Base-by-base conservation (phyloP, 2,329 filamentous ascomycete genomes). In the Trichothecium roseum region DNA sequence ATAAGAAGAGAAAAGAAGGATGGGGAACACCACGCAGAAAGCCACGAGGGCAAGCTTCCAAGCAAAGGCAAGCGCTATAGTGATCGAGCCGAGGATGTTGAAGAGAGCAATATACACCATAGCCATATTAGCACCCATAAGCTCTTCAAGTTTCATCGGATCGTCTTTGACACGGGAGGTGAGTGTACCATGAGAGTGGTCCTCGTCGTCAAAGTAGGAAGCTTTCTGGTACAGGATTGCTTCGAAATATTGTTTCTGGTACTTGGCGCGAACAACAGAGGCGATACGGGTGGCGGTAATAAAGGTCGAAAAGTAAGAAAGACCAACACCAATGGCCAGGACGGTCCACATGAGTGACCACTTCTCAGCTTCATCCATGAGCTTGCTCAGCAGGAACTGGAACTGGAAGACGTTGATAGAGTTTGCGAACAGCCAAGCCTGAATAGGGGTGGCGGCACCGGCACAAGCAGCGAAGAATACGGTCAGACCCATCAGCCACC, bases 41-140 rank as follows among this genome's bases (percentile, higher is more conserved):
- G 73, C 69, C 0, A 88, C 77, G 0, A 86, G 58, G 0, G 78
- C 74, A 8, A 89, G 64, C 52, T 86, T 88, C 84, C 84, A 88
- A 2, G 80, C 79, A 50, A 81, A 85, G 4, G 69, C 63, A 46
- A 84, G 86, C 1, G 79, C 68, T 35, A 88, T 80, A 30, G 69
- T 61, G 12, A 84, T 56, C 7, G 72, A 74, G 0, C 81, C 82
- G 8, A 74, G 46, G 3, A 88, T 56, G 33, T 73, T 80, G 50
- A 84, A 79, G 16, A 81, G 49, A 8, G 78, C 74, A 15, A 78
- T 72, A 40, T 66, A 65, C 3, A 74, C 68, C 43, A 83, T 66
- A 2, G 75, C 68, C 66, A 81, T 72, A 48, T 81, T 78, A 31
- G 70, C 59, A 5, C 74, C 73, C 46, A 79, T 67, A 5, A 81